Conservation (phyloP, 345 rosid species). For the Brassica rapa region DNA sequence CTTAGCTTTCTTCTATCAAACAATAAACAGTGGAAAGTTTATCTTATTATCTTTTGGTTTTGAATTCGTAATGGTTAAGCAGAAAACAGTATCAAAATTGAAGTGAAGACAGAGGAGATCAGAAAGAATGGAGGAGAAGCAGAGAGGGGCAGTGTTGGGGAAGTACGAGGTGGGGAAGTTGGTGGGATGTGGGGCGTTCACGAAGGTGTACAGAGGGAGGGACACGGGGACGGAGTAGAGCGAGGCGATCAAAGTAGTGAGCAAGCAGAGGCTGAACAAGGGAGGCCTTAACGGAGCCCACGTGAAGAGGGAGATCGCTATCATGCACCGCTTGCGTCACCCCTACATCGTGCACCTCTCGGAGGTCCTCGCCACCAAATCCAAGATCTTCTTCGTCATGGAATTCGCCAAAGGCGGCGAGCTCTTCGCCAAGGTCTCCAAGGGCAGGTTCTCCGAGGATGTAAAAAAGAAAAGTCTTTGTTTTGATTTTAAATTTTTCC, state of each 20-base stretch:
- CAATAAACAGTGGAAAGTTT: not conserved
- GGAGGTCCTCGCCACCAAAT: constrained; percentile 82
- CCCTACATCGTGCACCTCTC: constrained; percentile 58
- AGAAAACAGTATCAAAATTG: not conserved
- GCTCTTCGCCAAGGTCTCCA: constrained; percentile 67
- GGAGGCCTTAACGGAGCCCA: constrained; percentile 52
- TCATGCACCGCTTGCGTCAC: constrained; percentile 81
- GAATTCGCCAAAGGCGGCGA: constrained; percentile 92
- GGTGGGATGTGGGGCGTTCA: constrained; percentile 83
- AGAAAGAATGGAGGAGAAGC: not conserved
- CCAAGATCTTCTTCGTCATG: constrained; percentile 81
- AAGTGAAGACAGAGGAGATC: not conserved
- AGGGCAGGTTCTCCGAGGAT: constrained; percentile 80
- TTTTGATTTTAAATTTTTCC: too few relatives aligned
- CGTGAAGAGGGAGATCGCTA: constrained; percentile 72
- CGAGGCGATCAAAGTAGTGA: constrained; percentile 84
- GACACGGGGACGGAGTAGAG: constrained; percentile 61
- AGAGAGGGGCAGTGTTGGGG: constrained; percentile 41
- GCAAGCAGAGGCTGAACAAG: constrained; percentile 61
- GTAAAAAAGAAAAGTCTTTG: too few relatives aligned
- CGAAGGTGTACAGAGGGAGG: constrained; percentile 76
- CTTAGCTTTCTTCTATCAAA: not conserved
- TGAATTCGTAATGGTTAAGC: constrained; percentile 5
- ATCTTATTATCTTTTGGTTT: not conserved
- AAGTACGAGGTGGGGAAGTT: constrained; percentile 82